Percentiles rank a stretch among this genome's conserved stretches.
These are phyloP conservation scores for Plectosphaerella cucumerina DNA, from an alignment of 2,329 filamentous ascomycete species.

Conservation along the genomic window DNA sequence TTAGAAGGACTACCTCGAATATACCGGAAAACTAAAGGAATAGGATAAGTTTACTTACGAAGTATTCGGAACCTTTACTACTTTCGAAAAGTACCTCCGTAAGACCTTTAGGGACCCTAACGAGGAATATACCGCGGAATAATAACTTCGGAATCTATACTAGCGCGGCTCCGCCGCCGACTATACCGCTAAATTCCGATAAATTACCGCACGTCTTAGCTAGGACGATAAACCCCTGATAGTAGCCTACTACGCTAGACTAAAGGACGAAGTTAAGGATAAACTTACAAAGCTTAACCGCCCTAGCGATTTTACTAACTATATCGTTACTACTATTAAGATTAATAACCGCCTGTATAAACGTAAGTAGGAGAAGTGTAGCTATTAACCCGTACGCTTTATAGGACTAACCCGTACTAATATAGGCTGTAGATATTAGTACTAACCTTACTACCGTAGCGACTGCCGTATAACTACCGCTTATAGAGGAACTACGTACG, in stretches of 20 bases:
- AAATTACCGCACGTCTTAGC: background rate
- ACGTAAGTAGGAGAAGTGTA: background rate
- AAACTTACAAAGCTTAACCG: background rate
- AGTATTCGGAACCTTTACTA: too few relatives aligned
- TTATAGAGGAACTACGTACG: too few relatives aligned
- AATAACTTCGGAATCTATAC: conserved; percentile 28
- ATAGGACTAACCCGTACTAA: too few relatives aligned
- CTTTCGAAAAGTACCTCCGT: too few relatives aligned
- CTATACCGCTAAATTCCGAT: background rate
- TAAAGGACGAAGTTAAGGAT: background rate
- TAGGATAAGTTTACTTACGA: background rate
- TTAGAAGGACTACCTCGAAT: background rate
- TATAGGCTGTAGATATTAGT: too few relatives aligned
- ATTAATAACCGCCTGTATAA: too few relatives aligned
- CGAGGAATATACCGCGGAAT: background rate
- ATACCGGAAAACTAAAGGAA: background rate
- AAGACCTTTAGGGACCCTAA: too few relatives aligned
- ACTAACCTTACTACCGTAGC: too few relatives aligned
- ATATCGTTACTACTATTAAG: background rate
- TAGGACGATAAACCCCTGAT: background rate
- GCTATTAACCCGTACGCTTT: too few relatives aligned
- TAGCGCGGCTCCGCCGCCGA: background rate
- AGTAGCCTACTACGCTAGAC: background rate
- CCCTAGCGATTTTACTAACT: background rate
- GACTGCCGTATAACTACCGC: too few relatives aligned